Base-by-base conservation (phyloP, 2,329 filamentous ascomycete genomes). In the Ceratocystis variospora region DNA sequence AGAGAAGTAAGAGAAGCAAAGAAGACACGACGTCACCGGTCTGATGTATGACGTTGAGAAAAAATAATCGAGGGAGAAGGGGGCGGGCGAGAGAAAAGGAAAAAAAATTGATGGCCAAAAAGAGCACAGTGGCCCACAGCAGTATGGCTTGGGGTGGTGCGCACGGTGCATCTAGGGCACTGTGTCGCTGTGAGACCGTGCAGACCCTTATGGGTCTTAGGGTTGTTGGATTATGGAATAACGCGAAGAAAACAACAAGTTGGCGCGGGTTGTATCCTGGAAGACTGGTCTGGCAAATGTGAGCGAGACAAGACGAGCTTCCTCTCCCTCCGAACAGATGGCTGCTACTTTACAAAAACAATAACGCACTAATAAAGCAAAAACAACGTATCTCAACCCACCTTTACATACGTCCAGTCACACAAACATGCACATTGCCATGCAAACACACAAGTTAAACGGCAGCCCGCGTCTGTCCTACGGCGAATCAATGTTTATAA, bases 21-120 rank as follows among this genome's bases (percentile, higher is more conserved):
- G 62, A 65, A 68, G 65, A 65, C 57, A 68, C 66, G 66, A 68
- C 66, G 66, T 68, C 66, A 68, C 66, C 63, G 66, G 66, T 68
- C 66, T 53, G 57, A 61, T 65, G 66, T 68, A 68, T 68, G 66
- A 68, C 66, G 66, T 68, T 68, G 66, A 68, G 66, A 55, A 68
- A 68, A 66, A 65, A 59, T 59, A 59, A 59, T 65, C 66, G 66
- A 68, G 66, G 66, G 66, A 68, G 63, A 65, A 61, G 66, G 66
- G 55, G 45, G 63, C 66, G 44, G 62, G 53, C 61, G 53, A 67
- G 55, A 64, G 66, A 67, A 67, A 61, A 67, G 62, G 55, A 64
- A 68, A 68, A 64, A 65, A 68, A 68, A 65, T 59, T 59, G 63
- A 66, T 41, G 66, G 53, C 57, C 46, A 59, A 64, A 59, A 64